These are phyloP conservation scores for Micractinium sp. DNA, from an alignment of 139 green algal genomes.

Conservation along the genomic window DNA sequence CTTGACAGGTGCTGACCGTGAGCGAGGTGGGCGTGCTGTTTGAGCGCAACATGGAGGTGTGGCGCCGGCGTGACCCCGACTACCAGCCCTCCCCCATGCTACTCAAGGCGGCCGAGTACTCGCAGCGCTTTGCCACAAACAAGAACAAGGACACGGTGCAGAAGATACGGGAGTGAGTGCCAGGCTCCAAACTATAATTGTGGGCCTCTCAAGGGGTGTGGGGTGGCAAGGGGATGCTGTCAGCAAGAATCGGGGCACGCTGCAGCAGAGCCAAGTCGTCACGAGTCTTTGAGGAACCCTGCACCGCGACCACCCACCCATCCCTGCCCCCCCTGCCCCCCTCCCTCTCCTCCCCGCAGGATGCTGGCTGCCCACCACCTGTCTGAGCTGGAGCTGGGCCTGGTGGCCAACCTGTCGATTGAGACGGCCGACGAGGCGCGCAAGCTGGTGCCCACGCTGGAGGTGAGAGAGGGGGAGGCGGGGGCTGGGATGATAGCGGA, in stretches of 20 bases:
- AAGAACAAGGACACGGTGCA: slow-evolving; percentile 48
- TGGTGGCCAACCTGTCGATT: slow-evolving; percentile 48
- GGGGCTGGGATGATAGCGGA: too few species aligned
- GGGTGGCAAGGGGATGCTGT: too few species aligned
- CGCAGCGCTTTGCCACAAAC: slow-evolving; percentile 41
- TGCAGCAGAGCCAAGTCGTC: too few species aligned
- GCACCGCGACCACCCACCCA: not conserved
- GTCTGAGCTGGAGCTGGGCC: slow-evolving; percentile 49
- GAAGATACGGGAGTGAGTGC: slow-evolving; percentile 55
- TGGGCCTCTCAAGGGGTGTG: too few species aligned
- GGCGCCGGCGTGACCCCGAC: not conserved
- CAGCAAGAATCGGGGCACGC: not conserved
- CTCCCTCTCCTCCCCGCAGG: slow-evolving; percentile 7
- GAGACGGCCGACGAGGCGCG: slow-evolving; percentile 49
- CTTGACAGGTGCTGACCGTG: slow-evolving; percentile 42
- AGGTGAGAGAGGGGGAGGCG: too few species aligned
- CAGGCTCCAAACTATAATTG: too few species aligned
- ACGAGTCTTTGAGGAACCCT: too few species aligned
- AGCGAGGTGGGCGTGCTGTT: slow-evolving; percentile 51
- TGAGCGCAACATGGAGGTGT: slow-evolving; percentile 12
- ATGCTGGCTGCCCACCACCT: slow-evolving; percentile 27
- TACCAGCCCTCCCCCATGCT: slow-evolving; percentile 42
- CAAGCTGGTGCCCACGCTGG: slow-evolving; percentile 44
- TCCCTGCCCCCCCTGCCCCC: too few species aligned
- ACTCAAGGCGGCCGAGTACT: slow-evolving; percentile 53